These are phyloP conservation scores for Cyclostephanos tholiformis DNA, from an alignment of 108 stramenopile species.

Conservation along the genomic window DNA sequence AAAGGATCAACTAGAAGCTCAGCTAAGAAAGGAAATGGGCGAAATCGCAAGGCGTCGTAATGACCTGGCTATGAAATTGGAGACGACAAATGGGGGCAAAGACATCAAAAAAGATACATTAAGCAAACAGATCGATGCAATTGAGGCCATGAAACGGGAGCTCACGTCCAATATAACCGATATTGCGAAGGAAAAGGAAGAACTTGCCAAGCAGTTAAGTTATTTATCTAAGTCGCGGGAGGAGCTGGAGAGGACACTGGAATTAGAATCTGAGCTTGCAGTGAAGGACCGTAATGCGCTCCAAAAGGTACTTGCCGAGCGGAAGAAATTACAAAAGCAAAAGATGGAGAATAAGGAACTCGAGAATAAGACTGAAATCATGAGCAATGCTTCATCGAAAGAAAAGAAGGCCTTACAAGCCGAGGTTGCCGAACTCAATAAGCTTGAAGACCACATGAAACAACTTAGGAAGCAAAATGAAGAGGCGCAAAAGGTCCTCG, in stretches of 20 bases:
- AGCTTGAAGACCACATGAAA: constrained; percentile 19
- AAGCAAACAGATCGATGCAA: constrained; percentile 26
- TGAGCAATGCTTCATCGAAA: constrained; percentile 34
- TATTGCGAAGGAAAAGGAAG: constrained; percentile 29
- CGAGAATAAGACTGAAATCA: constrained; percentile 29
- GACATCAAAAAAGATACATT: constrained; percentile 17
- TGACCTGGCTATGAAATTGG: constrained; percentile 16
- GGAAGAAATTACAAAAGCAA: constrained; percentile 32
- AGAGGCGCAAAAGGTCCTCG: constrained; percentile 20
- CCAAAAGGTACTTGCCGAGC: constrained; percentile 22
- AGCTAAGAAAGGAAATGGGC: constrained; percentile 26
- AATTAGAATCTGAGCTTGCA: constrained; percentile 23
- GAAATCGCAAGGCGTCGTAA: constrained; percentile 13
- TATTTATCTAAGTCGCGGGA: constrained; percentile 27
- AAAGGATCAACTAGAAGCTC: constrained; percentile 17
- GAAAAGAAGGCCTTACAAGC: constrained; percentile 33
- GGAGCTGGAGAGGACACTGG: constrained; percentile 21
- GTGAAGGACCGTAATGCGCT: constrained; percentile 35
- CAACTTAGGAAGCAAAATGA: constrained; percentile 22
- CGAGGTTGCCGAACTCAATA: constrained; percentile 31
- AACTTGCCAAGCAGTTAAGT: constrained; percentile 28
- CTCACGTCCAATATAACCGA: constrained; percentile 18
- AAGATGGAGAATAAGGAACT: constrained; percentile 43
- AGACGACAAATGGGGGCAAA: constrained; percentile 14
- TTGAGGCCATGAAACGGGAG: constrained; percentile 25